Evolutionary conservation across 192 early-diverging fungal species (phyloP), one percentile per base, ranked within the genome.

Genomic region (Coemansia sp.): DNA sequence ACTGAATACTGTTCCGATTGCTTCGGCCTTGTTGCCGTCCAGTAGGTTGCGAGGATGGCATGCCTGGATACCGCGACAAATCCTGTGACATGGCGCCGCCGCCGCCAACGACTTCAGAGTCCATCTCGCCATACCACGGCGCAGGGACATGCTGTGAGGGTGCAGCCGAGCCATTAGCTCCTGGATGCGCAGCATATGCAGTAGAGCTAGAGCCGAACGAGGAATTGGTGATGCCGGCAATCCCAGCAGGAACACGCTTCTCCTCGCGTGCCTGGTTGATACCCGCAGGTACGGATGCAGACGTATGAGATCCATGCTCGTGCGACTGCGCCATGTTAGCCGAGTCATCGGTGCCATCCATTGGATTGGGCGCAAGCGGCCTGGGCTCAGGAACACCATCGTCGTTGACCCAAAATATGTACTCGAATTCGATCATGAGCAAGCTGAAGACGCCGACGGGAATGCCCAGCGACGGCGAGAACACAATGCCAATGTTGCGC

Each of bases 401-500:
- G 57, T 86, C 85, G 59, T 89, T 84, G 6, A 89, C 89, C 81
- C 87, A 89, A 60, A 92, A 92, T 65, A 92, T 88, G 61, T 90
- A 87, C 58, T 89, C 89, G 64, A 92, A 98, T 61, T 95, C 95
- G 6, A 90, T 87, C 85, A 98, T 86, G 71, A 98, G 84, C 63
- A 98, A 68, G 51, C 88, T 93, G 61, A 97, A 96, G n/a, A 98
- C 88, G 6, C 93, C 87, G 14, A 91, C 93, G 1, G 95, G 94
- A 59, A 98, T 92, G 21, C 93, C 91, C 2, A 98, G 82, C 5
- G 96, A 97, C 17, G 94, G 95, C 29, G 93, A 90, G 66, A 98
- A 98, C 5, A 98, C 94, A 60, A 97, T 98, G 52, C 93, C 91
- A 39, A 98, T 87, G 84, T 98, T 98, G 22, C 92, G 88, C 55